Evolutionary conservation across 352 stramenopile species (phyloP).

Genomic region (Phytophthora ramorum): DNA sequence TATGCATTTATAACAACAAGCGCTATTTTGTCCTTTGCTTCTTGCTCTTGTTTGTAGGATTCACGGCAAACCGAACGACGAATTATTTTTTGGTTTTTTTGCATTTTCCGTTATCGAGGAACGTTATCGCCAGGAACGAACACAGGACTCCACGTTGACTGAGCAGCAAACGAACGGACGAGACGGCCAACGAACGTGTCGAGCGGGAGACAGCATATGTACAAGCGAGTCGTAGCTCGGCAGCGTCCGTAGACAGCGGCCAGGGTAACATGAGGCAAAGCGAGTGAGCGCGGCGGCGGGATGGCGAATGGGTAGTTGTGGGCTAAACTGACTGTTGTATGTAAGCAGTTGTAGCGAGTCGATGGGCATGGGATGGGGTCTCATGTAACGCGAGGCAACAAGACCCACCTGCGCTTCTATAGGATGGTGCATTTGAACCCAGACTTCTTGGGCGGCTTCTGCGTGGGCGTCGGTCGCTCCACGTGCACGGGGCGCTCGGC

Average conservation of each 20-base stretch:
- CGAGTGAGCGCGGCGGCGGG: conserved; percentile 9
- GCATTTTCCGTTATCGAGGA: conserved; percentile 22
- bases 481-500: conserved; percentile 66
- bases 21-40: conserved; percentile 6
- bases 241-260: conserved; percentile 11
- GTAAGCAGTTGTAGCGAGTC: conserved; percentile 37
- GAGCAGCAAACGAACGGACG: conserved; percentile 17
- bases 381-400: conserved; percentile 24
- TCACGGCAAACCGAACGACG: neutral
- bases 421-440: conserved; percentile 61
- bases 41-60: neutral
- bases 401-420: conserved; percentile 42
- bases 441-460: conserved; percentile 76
- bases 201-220: neutral
- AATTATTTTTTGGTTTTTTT: conserved; percentile 16
- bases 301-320: conserved; percentile 26
- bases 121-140: conserved; percentile 11
- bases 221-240: neutral
- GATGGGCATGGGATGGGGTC: conserved; percentile 12
- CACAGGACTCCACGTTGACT: conserved; percentile 8
- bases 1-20: conserved; percentile 25
- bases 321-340: conserved; percentile 50
- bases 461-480: conserved; percentile 47
- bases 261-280: conserved; percentile 9
- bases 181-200: conserved; percentile 25